Evolutionary conservation across 345 rosid genomes (phyloP).

Genomic region (Murraya paniculata): DNA sequence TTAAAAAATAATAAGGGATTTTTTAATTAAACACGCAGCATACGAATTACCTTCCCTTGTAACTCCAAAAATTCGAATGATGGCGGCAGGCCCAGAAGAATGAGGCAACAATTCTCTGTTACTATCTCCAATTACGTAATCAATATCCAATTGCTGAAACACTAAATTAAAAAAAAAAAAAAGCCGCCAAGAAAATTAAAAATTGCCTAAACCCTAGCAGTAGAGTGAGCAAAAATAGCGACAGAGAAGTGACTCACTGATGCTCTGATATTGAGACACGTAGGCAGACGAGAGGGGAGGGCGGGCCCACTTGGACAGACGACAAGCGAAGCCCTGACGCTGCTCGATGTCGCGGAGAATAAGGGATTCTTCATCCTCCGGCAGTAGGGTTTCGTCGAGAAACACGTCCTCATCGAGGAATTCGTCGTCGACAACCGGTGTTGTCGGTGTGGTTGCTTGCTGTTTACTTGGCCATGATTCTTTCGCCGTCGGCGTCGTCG

Average conservation of each 20-base stretch:
- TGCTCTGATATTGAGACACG: constrained; percentile 48
- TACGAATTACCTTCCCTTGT: constrained; percentile 61
- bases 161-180: constrained; percentile 28
- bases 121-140: constrained; percentile 67
- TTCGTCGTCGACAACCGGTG: constrained; percentile 54
- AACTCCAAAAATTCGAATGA: constrained; percentile 85
- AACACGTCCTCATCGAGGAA: constrained; percentile 84
- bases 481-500: constrained; percentile 21
- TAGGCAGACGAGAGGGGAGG: constrained; percentile 61
- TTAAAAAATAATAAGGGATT: neutral
- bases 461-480: constrained; percentile 47
- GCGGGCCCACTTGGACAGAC: constrained; percentile 71
- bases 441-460: constrained; percentile 33
- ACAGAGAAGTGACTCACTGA: constrained; percentile 39
- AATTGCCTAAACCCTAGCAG: constrained; percentile 12
- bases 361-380: constrained; percentile 65
- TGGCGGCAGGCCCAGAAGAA: constrained; percentile 77
- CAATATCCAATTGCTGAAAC: constrained; percentile 96
- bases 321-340: constrained; percentile 63
- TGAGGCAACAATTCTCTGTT: constrained; percentile 54
- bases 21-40: neutral
- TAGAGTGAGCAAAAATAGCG: neutral
- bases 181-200: neutral
- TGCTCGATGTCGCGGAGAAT: constrained; percentile 71
- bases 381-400: constrained; percentile 66